phyloP scores from a whole-genome alignment of 1,284 basidiomycete genomes.

The Malassezia sympodialis region DNA sequence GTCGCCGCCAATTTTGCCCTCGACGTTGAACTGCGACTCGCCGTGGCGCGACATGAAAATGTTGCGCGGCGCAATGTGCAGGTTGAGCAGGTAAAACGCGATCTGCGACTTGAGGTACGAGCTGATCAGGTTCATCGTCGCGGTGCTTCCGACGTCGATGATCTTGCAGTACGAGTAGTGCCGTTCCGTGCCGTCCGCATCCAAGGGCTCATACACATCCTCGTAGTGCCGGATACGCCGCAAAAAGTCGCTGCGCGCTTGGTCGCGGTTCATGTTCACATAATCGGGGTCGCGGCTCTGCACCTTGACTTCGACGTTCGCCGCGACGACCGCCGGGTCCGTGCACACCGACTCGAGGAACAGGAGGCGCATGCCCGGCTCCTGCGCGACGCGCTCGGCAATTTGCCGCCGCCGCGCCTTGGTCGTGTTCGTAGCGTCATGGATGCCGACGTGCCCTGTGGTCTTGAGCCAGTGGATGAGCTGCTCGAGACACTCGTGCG shows the following conservation, averaged over 20 bases:
- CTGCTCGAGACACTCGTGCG: constrained; percentile 86
- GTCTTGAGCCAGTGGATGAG: constrained; percentile 82
- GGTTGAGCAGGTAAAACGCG: constrained; percentile 96
- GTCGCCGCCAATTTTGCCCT: constrained; percentile 95
- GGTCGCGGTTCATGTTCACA: constrained; percentile 71
- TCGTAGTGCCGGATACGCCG: constrained; percentile 87
- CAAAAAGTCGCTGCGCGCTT: constrained; percentile 77
- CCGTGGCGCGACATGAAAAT: constrained; percentile 97
- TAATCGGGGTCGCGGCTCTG: constrained; percentile 95
- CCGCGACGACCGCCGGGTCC: constrained; percentile 83
- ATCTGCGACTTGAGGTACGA: constrained; percentile 93
- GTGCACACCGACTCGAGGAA: constrained; percentile 92
- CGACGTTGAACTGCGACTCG: constrained; percentile 92
- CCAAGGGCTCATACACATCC: constrained; percentile 84
- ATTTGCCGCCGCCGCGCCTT: constrained; percentile 63
- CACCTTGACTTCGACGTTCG: constrained; percentile 92
- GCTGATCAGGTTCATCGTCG: constrained; percentile 44
- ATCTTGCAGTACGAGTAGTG: constrained; percentile 51
- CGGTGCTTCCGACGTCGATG: constrained; percentile 47
- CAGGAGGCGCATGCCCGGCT: constrained; percentile 78
- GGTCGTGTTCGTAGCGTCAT: constrained; percentile 93
- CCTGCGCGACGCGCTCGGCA: constrained; percentile 69
- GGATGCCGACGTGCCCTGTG: constrained; percentile 94
- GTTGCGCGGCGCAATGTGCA: constrained; percentile 88
- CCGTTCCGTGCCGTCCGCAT: constrained; percentile 57